These are phyloP conservation scores for Dictyophora rubrovolvata DNA, from an alignment of 768 basidiomycete genomes.

Conservation along the genomic window DNA sequence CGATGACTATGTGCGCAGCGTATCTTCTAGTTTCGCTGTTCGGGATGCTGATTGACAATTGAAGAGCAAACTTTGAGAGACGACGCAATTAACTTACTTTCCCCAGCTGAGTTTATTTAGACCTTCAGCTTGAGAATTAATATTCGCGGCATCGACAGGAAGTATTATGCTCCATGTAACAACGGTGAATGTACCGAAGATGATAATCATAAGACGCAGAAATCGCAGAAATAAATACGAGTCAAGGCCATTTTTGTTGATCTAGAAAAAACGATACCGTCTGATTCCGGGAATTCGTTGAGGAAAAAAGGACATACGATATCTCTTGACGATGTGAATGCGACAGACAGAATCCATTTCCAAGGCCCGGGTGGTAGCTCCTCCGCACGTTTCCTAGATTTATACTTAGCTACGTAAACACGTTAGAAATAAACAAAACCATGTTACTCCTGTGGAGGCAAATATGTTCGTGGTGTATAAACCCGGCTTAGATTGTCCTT, in stretches of 20 bases:
- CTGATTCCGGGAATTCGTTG: neutral
- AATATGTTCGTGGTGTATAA: conserved; percentile 51
- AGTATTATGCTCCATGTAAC: conserved; percentile 55
- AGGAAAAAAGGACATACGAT: conserved; percentile 27
- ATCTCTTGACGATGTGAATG: conserved; percentile 31
- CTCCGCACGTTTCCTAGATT: conserved; percentile 32
- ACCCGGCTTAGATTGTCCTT: conserved; percentile 47
- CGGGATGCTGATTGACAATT: conserved; percentile 22
- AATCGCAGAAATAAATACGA: conserved; percentile 44
- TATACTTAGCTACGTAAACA: neutral
- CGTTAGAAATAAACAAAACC: neutral
- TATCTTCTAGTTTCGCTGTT: conserved; percentile 31
- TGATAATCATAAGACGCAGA: conserved; percentile 52
- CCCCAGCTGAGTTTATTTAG: conserved; percentile 39
- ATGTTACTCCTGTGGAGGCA: conserved; percentile 46
- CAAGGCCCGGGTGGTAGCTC: conserved; percentile 35
- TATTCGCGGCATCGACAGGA: conserved; percentile 42
- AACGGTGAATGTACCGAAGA: conserved; percentile 52
- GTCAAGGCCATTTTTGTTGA: conserved; percentile 54
- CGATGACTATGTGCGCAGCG: conserved; percentile 48
- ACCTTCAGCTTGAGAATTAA: conserved; percentile 22
- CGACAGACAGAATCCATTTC: conserved; percentile 42
- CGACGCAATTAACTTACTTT: conserved; percentile 28
- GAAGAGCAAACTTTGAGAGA: neutral
- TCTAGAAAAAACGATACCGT: conserved; percentile 23